phyloP scores from a whole-genome alignment of 805 yeast species.

The Saccharomycopsis fibuligera region DNA sequence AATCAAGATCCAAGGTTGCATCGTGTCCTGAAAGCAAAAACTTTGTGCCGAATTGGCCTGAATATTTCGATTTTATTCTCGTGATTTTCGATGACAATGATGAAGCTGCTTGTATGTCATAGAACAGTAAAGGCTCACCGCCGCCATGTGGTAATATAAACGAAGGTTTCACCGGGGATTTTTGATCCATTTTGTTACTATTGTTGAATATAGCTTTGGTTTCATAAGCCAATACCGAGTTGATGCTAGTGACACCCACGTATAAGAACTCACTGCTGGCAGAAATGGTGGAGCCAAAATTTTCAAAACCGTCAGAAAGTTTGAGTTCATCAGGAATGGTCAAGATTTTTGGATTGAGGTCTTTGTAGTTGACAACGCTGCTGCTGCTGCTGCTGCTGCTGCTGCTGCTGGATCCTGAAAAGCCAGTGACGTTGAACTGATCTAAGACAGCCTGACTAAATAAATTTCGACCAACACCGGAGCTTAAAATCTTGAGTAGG shows the following conservation, averaged over 20 bases:
- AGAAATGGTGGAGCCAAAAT: slow-evolving; percentile 35
- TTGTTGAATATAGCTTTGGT: slow-evolving; percentile 4
- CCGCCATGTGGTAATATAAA: slow-evolving; percentile 1
- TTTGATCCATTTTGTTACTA: no score
- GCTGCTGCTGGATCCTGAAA: not conserved
- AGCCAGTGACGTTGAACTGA: no score
- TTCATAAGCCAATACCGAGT: slow-evolving; percentile 33
- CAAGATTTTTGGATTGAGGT: slow-evolving; percentile 4
- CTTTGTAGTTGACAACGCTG: not conserved
- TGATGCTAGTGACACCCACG: slow-evolving; percentile 35
- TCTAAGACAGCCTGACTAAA: no score
- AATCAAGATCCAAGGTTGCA: slow-evolving; percentile 20
- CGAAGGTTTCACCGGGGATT: not conserved
- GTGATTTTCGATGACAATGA: not conserved
- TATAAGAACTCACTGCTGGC: slow-evolving; percentile 26
- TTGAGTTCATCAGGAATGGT: slow-evolving; percentile 22
- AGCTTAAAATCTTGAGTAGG: slow-evolving; percentile 12
- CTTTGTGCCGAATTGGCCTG: slow-evolving; percentile 28
- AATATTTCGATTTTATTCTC: slow-evolving; percentile 23
- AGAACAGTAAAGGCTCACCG: not conserved
- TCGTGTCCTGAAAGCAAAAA: slow-evolving; percentile 22
- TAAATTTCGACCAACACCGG: not conserved
- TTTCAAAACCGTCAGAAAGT: slow-evolving; percentile 30
- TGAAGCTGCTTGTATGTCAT: not conserved
- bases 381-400: not conserved